Base-by-base conservation (phyloP, 352 stramenopile species). In the Phytophthora syringae region DNA sequence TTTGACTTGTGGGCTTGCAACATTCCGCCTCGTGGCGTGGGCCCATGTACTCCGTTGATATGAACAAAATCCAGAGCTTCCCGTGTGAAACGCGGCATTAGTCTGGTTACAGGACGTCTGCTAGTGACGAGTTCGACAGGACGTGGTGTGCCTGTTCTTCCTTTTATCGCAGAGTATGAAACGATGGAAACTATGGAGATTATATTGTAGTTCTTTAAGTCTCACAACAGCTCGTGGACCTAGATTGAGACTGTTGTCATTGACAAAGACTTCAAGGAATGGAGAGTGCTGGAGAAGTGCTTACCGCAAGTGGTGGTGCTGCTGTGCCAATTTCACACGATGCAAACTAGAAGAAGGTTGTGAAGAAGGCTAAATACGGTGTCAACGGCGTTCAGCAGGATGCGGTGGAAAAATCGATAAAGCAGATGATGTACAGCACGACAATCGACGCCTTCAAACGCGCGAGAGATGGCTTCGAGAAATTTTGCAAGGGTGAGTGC, bases 191-290 rank as follows among this genome's bases (percentile, higher is more conserved):
- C 53, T 11, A 58, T 69, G 32, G 9, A 6, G 24, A 2, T 4
- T 42, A 39, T 69, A 7, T 20, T 69, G 5, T 21, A 52, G 4
- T 63, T 59, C 15, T 53, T 57, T 18, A 69, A 53, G n/a, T 5
- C 25, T 13, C 27, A 50, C 10, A 67, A 67, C 32, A 13, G 10
- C 2, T 11, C 10, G 16, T 67, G 28, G 58, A n/a, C 15, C 24
- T 16, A 28, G 15, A 32, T 67, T 4, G 9, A 55, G 32, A 37
- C 40, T 3, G 5, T 57, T 13, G 28, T 69, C 4, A 63, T 63
- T 28, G 60, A 69, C 25, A 58, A 69, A 25, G 44, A 69, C 27
- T 69, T 63, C 24, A 36, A 42, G 13, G 60, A 61, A 37, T 61
- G 60, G 60, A n/a, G 13, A 3, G 50, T 55, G 9, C 42, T 69